Base-by-base conservation (phyloP, 2,329 filamentous ascomycete species). In the Leptoxyphium fumago region DNA sequence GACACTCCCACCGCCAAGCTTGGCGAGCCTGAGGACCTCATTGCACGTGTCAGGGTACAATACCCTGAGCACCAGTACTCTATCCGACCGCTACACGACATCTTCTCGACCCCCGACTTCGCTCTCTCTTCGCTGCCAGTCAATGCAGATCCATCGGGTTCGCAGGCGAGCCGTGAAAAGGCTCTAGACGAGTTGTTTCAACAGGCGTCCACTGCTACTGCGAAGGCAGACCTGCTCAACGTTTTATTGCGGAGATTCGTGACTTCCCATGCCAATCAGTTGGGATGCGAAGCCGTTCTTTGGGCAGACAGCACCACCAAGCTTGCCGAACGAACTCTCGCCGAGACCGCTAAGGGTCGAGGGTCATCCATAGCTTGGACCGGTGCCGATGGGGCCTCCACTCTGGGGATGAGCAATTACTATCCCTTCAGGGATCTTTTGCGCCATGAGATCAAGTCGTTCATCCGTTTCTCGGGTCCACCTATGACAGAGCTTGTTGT, bases 291-390 rank as follows among this genome's bases (percentile, higher is more conserved):
- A 50, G 78, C 78, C 10, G 72, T 96, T 38, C 64, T 96, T 1
- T 81, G 91, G 62, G 88, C 84, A 17, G 80, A 89, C 63, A 93
- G 78, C 51, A 94, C 91, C 15, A 95, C 87, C 5, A 77, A 80
- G 13, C 77, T 98, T 28, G 89, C 91, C 3, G 85, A 89, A 52
- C 79, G 85, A 55, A 84, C 86, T 0, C 75, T 98, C 11, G 73
- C 85, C 6, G 85, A 91, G 64, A 87, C 89, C 2, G 87, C 89
- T 18, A 95, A 94, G 64, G 91, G 91, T 1, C 75, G 89, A 41
- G 91, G 89, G 1, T 87, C 82, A 52, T 77, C 82, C 4, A 66
- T 96, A 15, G 84, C 88, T 1, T 89, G 82, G 78, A 77, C 84
- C 52, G 75, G 88, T 13, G 77, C 79, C 42, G 91, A 96, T 60